Percentiles rank a stretch among this genome's conserved stretches.
phyloP scores from a whole-genome alignment of 768 basidiomycete genomes.

The Boletus reticulatus region DNA sequence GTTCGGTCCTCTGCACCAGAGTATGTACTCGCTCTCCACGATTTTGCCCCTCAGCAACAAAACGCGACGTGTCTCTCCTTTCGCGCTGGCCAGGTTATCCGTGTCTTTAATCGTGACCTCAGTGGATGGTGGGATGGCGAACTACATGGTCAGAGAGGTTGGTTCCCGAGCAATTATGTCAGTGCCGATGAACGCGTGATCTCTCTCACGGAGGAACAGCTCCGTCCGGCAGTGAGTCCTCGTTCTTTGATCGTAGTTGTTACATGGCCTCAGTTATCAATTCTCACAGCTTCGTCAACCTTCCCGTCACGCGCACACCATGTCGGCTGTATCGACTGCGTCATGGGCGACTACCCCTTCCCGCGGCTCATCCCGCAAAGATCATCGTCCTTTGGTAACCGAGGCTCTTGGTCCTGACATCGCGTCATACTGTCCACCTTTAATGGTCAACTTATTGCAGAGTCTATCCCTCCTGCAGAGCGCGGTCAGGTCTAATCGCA shows the following conservation, averaged over 20 bases:
- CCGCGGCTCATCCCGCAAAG: constrained; percentile 34
- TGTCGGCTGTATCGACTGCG: constrained; percentile 49
- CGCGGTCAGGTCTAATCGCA: constrained; percentile 74
- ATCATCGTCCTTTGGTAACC: constrained; percentile 45
- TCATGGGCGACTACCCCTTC: constrained; percentile 55
- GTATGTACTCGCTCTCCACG: constrained; percentile 90
- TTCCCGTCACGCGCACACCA: constrained; percentile 47
- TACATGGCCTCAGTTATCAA: background rate
- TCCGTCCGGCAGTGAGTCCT: constrained; percentile 41
- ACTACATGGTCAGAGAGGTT: constrained; percentile 82
- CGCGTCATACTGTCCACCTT: constrained; percentile 67
- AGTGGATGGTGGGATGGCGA: constrained; percentile 99
- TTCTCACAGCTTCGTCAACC: constrained; percentile 31
- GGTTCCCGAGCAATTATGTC: constrained; percentile 99
- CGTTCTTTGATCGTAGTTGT: background rate
- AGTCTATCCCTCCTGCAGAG: constrained; percentile 83
- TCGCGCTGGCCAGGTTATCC: constrained; percentile 86
- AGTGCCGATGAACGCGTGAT: constrained; percentile 54
- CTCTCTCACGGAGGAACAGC: constrained; percentile 57
- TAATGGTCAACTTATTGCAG: constrained; percentile 84
- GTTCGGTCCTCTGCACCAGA: constrained; percentile 44
- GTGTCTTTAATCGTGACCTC: constrained; percentile 80
- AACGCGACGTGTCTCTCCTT: constrained; percentile 85
- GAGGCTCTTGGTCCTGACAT: constrained; percentile 48
- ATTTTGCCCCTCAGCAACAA: constrained; percentile 71